Evolutionary conservation across 2,329 filamentous ascomycete species (phyloP).

Genomic region (Albifimbria verrucaria): DNA sequence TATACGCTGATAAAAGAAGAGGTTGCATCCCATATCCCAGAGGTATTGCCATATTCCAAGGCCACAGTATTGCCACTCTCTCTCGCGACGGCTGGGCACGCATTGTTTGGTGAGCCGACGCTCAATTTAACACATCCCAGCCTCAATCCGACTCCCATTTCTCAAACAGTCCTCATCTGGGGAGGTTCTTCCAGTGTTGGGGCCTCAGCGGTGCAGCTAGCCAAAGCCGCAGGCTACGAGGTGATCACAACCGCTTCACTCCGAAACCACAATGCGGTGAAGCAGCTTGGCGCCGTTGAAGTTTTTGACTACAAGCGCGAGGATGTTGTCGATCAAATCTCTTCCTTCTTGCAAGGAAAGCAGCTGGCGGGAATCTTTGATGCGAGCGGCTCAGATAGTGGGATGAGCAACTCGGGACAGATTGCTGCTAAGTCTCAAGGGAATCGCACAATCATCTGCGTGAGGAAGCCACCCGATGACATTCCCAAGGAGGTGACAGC

Average conservation of each 20-base stretch:
- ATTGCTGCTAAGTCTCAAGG: background rate
- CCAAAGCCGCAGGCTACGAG: conserved; percentile 38
- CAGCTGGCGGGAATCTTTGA: background rate
- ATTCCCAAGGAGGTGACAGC: background rate
- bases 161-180: conserved; percentile 29
- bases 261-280: conserved; percentile 40
- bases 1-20: conserved; percentile 12
- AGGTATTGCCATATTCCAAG: conserved; percentile 12
- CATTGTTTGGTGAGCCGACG: conserved; percentile 16
- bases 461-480: background rate
- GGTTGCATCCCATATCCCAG: conserved; percentile 14
- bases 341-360: conserved; percentile 10
- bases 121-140: conserved; percentile 15
- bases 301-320: conserved; percentile 42
- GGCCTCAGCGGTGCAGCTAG: conserved; percentile 42
- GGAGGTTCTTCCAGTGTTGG: conserved; percentile 38
- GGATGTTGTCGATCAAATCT: conserved; percentile 13
- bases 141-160: conserved; percentile 5
- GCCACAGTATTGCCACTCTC: conserved; percentile 18
- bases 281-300: conserved; percentile 37
- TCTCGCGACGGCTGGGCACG: conserved; percentile 15
- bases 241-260: conserved; percentile 40
- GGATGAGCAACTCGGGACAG: background rate
- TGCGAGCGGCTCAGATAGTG: background rate
- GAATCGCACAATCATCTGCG: background rate